Base-by-base conservation (phyloP, 2,329 filamentous ascomycete genomes). In the Lachnellula subtilissima region DNA sequence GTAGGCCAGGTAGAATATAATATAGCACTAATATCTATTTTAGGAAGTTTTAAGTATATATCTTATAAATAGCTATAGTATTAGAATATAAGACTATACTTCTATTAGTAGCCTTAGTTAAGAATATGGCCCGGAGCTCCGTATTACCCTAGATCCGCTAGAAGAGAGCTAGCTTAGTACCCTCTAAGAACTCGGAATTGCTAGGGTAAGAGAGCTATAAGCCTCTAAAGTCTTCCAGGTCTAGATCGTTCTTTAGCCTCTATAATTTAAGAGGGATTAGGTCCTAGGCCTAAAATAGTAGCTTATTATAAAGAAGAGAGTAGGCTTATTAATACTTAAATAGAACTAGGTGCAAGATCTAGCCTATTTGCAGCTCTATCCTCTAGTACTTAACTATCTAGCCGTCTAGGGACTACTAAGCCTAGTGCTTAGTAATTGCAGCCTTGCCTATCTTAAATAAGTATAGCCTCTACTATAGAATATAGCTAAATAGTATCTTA, bases 381-480 rank as follows among this genome's bases (percentile, higher is more conserved):
- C 40, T 32, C 3, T n/a, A 5, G 50, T 62, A 62, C 28, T 52
- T 43, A 4, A 62, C 23, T 2, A n/a, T 53, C 42, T 61, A n/a
- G 9, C 49, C 15, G 32, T 61, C 40, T 17, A 61, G 36, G 22
- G 39, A 50, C 49, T 22, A 22, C 19, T 22, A 22, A 22, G 19
- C 19, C 19, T 22, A 22, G 19, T 22, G 3, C 3, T 22, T 22
- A 22, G 19, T 22, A 22, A 22, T 22, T 22, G 19, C 19, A 2
- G 19, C 19, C 19, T 22, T 22, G 2, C 19, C 19, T 2, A 22
- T 3, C 19, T 22, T 22, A 22, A 22, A 22, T 23, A 60, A 42
- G 14, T 57, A 57, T n/a, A 60, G 40, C 14, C 50, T 6, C 48
- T 19, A 62, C 28, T 61, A 14, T 17, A 63, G 36, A 22, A 63